These are phyloP conservation scores for Barnettozyma sucrosica DNA, from an alignment of 805 yeast species.

Conservation along the genomic window DNA sequence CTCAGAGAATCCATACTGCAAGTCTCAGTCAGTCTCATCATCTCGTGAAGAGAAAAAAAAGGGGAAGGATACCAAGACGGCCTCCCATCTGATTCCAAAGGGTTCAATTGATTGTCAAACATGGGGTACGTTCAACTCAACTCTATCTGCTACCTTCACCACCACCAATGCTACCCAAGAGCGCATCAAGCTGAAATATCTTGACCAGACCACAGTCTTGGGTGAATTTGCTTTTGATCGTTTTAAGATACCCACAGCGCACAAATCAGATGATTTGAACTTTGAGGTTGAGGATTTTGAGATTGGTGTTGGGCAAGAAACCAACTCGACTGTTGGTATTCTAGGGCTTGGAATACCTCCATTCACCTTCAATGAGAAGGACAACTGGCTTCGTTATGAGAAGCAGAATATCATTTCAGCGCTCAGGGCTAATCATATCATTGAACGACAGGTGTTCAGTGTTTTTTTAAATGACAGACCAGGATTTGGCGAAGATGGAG, in stretches of 20 bases:
- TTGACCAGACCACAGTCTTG: slow-evolving; percentile 4
- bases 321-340: slow-evolving; percentile 33
- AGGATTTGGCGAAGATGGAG: slow-evolving; percentile 8
- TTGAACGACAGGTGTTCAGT: slow-evolving; percentile 16
- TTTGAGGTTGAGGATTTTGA: slow-evolving; percentile 14
- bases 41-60: background rate
- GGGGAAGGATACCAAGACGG: background rate
- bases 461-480: slow-evolving; percentile 14
- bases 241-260: slow-evolving; percentile 7
- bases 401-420: slow-evolving; percentile 12
- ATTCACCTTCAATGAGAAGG: slow-evolving; percentile 1
- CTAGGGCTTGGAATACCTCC: slow-evolving; percentile 37
- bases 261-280: background rate
- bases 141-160: slow-evolving; percentile 1
- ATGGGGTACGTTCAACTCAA: slow-evolving; percentile 9
- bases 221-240: slow-evolving; percentile 6
- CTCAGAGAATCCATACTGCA: slow-evolving; percentile 15
- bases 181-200: background rate
- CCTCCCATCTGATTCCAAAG: background rate
- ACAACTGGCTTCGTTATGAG: slow-evolving; percentile 2
- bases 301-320: slow-evolving; percentile 26
- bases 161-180: background rate
- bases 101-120: slow-evolving; percentile 6
- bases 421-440: slow-evolving; percentile 4
- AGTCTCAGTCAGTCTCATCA: background rate